Evolutionary conservation across 2,329 filamentous ascomycete genomes (phyloP).

Genomic region (Thelonectria olida): DNA sequence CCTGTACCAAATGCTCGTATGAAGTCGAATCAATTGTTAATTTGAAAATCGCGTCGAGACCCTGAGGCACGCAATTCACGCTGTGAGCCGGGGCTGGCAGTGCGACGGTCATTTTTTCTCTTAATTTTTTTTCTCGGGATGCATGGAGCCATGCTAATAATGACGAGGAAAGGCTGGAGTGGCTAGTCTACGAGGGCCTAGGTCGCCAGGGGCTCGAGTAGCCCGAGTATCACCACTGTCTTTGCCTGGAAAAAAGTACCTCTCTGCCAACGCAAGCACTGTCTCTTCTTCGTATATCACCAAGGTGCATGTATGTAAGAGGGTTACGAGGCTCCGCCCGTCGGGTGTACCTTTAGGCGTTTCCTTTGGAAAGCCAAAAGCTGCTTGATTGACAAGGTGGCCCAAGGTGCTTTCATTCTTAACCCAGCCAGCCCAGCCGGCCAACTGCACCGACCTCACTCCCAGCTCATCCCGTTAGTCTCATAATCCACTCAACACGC

Average conservation of each 20-base stretch:
- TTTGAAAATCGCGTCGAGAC: no score
- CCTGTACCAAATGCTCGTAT: no score
- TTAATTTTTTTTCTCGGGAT: background rate
- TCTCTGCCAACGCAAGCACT: no score
- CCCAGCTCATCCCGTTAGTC: slow-evolving; percentile 10
- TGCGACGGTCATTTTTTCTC: no score
- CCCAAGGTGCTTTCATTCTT: background rate
- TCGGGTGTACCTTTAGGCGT: background rate
- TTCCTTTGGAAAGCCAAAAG: background rate
- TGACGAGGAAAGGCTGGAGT: slow-evolving; percentile 2
- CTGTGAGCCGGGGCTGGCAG: background rate
- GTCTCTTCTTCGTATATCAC: background rate
- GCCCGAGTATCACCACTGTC: background rate
- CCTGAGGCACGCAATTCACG: background rate
- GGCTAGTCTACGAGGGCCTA: background rate
- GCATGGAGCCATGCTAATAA: background rate
- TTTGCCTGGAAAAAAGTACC: background rate
- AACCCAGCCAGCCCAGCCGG: background rate
- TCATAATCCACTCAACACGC: slow-evolving; percentile 9
- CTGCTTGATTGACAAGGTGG: background rate
- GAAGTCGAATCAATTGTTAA: no score
- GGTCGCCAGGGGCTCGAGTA: slow-evolving; percentile 1
- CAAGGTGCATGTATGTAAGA: no score
- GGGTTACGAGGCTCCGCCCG: background rate
- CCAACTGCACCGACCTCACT: background rate